These are phyloP conservation scores for Usnea hakonensis DNA, from an alignment of 495 filamentous ascomycete genomes.

Conservation along the genomic window DNA sequence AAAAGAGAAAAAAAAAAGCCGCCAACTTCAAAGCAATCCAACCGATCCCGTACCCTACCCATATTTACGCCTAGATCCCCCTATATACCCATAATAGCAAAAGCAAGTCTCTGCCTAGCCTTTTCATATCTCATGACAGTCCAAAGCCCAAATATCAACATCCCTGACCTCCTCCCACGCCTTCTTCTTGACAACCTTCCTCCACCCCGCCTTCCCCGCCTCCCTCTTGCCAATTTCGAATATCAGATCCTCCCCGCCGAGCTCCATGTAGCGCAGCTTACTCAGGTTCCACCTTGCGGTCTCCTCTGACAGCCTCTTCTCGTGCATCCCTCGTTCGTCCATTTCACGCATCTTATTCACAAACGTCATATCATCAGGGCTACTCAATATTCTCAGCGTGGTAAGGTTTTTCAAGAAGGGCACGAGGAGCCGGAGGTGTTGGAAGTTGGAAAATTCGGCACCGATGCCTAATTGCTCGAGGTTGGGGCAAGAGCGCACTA, in stretches of 20 bases:
- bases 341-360: conserved; percentile 19
- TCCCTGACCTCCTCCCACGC: conserved; percentile 14
- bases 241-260: conserved; percentile 19
- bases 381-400: conserved; percentile 36
- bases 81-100: too few relatives aligned
- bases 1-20: too few relatives aligned
- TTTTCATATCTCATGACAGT: conserved; percentile 15
- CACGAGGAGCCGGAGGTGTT: conserved; percentile 37
- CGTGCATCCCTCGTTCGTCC: conserved; percentile 15
- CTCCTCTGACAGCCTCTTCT: conserved; percentile 19
- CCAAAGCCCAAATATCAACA: conserved; percentile 23
- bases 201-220: conserved; percentile 5
- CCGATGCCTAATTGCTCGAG: conserved; percentile 51
- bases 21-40: too few relatives aligned
- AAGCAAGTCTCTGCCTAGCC: too few relatives aligned
- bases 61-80: too few relatives aligned
- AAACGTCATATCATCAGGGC: conserved; percentile 15
- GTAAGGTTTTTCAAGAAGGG: conserved; percentile 43
- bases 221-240: conserved; percentile 17
- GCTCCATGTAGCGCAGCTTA: conserved; percentile 14
- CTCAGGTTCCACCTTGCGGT: conserved; percentile 9
- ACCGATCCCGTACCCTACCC: too few relatives aligned
- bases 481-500: conserved; percentile 49
- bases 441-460: conserved; percentile 37
- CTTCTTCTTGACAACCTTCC: conserved; percentile 12